Base-by-base conservation (phyloP, 176 grass and related monocot genomes). In the Guadua angustifolia region DNA sequence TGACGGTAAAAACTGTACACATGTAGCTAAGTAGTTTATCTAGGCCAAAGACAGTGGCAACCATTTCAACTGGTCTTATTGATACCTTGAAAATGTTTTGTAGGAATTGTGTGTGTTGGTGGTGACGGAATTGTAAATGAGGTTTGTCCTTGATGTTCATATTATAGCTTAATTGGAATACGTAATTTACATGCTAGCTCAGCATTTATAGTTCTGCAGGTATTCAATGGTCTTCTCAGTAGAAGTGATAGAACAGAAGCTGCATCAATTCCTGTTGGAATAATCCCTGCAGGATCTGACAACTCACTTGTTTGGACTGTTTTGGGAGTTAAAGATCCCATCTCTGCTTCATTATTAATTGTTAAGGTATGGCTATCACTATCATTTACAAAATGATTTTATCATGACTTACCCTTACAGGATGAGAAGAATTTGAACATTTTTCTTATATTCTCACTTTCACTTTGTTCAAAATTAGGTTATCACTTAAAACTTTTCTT, bases 121-220 rank as follows among this genome's bases (percentile, higher is more conserved):
- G 96, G 93, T 74, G 96, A 99, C 89, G 96, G 96, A 80, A 94
- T 99, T 88, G 91, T 99, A 44, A 99, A 99, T 75, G 96, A 99
- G 96, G 95, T 98, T 73, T 85, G 85, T 80, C 64, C 50, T 73
- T 83, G 9, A 43, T 66, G 3, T 77, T 83, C 36, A 66, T 84
- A 71, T 64, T 56, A 19, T 52, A 40, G 32, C 66, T 75, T 42
- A 52, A 56, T 71, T 69, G 35, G 59, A 66, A 68, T 77, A 44
- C 62, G 35, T 81, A 63, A 81, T 18, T 71, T 81, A 43, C 46
- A 81, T 47, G 38, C 40, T 66, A 58, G 24, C 69, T 85, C 24
- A 90, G 35, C 62, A 60, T 86, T 73, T 69, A n/a, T 69, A 70
- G 69, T 69, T 83, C 24, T 83, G 9, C 85, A 98, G 93, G 93